Evolutionary conservation across 177 flowering plant genomes (phyloP), one percentile per base, ranked within the genome.

Genomic region (Vitis hybrid): DNA sequence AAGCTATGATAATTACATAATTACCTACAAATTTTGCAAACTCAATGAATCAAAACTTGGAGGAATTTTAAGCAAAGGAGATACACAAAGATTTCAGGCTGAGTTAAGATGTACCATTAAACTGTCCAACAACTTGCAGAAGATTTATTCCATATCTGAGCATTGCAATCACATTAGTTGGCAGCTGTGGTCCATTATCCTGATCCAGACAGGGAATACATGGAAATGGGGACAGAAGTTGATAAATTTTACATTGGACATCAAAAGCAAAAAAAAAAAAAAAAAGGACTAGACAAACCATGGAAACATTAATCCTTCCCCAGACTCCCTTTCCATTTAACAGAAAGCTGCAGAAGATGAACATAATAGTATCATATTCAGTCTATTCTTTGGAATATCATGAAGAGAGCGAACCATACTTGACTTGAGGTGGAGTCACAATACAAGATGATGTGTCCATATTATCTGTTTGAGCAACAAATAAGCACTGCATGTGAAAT

Each of bases 101-200:
- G 30, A 14, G 18, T 57, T 57, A 21, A 57, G 18, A 17, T 17
- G 66, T 81, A 85, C 91, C 88, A 60, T 74, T 76, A 65, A 84
- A 87, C 12, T 87, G 70, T 48, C 91, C 89, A 48, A 86, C 70
- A 57, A 80, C 86, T 75, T 87, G 91, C 21, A 87, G 67, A 62
- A 87, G 87, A 83, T 85, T 87, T 30, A 81, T 78, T 72, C 91
- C 91, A 78, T 62, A 77, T 72, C 74, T 83, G 45, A 87, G 82
- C 72, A 79, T 51, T 55, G 76, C 14, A 61, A 80, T 78, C 23
- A 87, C 79, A 70, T 67, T 62, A 23, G 88, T 81, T 50, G 91
- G 91, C 65, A 79, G 51, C 72, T 85, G 89, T 5, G 88, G 88
- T 60, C 88, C 87, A 56, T 52, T 63, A 26, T 84, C 89, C 91